Evolutionary conservation across 345 rosid species (phyloP).

Genomic region (Populus euphratica): DNA sequence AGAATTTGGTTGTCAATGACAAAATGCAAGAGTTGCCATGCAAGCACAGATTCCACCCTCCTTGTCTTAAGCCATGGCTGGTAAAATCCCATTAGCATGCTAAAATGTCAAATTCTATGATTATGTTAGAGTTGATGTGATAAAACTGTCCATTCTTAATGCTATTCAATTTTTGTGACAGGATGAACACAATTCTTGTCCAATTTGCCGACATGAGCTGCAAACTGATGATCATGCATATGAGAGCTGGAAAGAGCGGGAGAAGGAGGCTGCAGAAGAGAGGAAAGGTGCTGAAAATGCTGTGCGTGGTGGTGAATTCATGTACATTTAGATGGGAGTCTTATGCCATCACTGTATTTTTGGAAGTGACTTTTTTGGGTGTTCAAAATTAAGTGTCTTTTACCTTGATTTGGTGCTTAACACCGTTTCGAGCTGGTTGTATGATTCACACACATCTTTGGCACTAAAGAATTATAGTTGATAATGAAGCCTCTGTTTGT

Average conservation of each 20-base stretch:
- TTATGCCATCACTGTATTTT: not conserved
- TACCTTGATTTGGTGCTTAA: not conserved
- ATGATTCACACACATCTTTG: slow-evolving; percentile 4
- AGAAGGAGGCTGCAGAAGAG: slow-evolving; percentile 88
- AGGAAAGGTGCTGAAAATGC: slow-evolving; percentile 92
- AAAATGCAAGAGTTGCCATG: slow-evolving; percentile 95
- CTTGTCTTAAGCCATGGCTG: slow-evolving; percentile 99
- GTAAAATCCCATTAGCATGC: slow-evolving; percentile 33
- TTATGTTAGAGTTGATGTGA: not conserved
- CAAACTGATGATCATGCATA: slow-evolving; percentile 85
- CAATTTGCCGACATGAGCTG: slow-evolving; percentile 85
- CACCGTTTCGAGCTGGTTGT: not conserved
- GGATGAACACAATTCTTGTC: slow-evolving; percentile 98
- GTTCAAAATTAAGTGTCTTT: not conserved
- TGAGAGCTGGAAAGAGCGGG: slow-evolving; percentile 89
- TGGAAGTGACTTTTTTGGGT: not conserved
- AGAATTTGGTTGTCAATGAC: slow-evolving; percentile 62
- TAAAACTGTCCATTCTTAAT: not conserved
- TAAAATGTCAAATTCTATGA: not conserved
- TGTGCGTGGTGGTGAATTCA: slow-evolving; percentile 82
- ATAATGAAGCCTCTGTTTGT: not conserved
- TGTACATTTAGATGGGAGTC: slow-evolving; percentile 55
- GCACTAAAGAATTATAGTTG: not conserved
- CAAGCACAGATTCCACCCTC: slow-evolving; percentile 89
- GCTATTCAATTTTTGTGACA: slow-evolving; percentile 18